A percentile compares a stretch with the other conserved stretches of the same genome.
Evolutionary conservation across 331 rosid species (phyloP).

Genomic region (Acacia pycnantha): DNA sequence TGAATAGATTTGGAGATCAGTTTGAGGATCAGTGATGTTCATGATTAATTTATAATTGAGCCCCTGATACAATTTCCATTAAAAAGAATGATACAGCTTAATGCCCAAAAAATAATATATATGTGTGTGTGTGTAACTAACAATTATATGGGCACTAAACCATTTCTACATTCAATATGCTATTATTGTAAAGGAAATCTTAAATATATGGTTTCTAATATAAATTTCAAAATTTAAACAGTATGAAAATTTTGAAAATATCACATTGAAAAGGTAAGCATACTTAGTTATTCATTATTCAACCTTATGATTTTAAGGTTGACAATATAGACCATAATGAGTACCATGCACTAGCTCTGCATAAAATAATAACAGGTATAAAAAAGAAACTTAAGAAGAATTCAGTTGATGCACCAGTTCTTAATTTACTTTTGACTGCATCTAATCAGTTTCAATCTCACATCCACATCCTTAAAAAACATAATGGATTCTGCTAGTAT

Average conservation of each 20-base stretch:
- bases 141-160: neutral
- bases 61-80: neutral
- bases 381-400: neutral
- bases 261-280: neutral
- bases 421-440: neutral
- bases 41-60: conserved; percentile 12
- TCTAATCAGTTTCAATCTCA: neutral
- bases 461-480: neutral
- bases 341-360: neutral
- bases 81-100: neutral
- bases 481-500: neutral
- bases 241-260: neutral
- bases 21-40: conserved; percentile 14
- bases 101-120: neutral
- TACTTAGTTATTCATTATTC: neutral
- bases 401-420: neutral
- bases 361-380: neutral
- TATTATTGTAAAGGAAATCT: neutral
- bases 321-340: neutral
- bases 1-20: conserved; percentile 27
- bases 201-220: neutral
- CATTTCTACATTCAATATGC: neutral
- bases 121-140: too few species aligned
- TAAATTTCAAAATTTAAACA: neutral
- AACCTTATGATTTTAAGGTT: neutral